These are phyloP conservation scores for Theileria parva DNA, from an alignment of 169 alveolate genomes.

Conservation along the genomic window DNA sequence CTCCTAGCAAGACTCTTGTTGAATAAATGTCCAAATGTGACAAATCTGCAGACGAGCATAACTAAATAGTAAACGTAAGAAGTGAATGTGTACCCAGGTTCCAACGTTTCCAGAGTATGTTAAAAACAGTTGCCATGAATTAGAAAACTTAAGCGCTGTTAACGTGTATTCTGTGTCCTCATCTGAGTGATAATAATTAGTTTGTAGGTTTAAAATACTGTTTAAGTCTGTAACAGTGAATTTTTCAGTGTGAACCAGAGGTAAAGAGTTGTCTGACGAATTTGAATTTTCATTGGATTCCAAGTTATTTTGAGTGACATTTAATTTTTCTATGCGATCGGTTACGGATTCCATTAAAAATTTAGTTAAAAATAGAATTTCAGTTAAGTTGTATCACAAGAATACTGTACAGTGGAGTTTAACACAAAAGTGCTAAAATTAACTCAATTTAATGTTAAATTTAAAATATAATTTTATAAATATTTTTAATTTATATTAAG, in stretches of 20 bases:
- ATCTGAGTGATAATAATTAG: neutral
- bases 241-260: constrained; percentile 20
- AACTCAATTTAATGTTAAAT: no score
- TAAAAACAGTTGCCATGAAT: constrained; percentile 65
- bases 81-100: constrained; percentile 39
- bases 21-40: constrained; percentile 54
- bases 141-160: constrained; percentile 22
- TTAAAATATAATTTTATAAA: no score
- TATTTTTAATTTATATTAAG: no score
- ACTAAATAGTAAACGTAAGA: neutral
- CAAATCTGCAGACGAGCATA: constrained; percentile 54
- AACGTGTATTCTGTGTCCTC: constrained; percentile 33
- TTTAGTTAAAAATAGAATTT: no score
- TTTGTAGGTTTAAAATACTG: constrained; percentile 1
- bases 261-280: constrained; percentile 8
- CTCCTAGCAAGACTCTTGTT: constrained; percentile 40
- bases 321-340: neutral
- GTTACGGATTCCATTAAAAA: neutral
- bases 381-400: no score
- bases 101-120: constrained; percentile 43
- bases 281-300: neutral
- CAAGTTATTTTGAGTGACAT: neutral
- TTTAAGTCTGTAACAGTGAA: constrained; percentile 22
- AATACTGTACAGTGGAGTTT: no score
- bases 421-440: no score